Evolutionary conservation across 495 filamentous ascomycete species (phyloP), one percentile per base, ranked within the genome.

Genomic region (Xylaria nigripes): DNA sequence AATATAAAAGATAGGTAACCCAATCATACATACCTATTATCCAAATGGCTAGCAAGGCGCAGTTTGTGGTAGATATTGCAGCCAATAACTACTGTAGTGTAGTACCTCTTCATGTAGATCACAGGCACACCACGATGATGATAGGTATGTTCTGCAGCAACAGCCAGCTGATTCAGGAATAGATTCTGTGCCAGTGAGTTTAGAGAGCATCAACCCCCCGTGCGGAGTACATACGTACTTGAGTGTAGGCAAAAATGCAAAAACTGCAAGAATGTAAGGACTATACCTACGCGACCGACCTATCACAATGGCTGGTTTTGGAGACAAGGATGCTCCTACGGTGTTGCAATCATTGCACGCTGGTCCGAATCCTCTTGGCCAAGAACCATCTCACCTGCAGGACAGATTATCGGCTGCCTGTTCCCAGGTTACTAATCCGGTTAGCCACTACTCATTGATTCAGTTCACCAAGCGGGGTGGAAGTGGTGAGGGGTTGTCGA

Each of bases 41-140:
- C 41, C 29, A 21, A 16, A 29, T 47, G 19, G 43, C 51, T 34
- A 41, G 43, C 43, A 54, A 54, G 51, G 51, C 51, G 51, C 43
- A 54, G 43, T 41, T 40, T 8, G 16, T 30, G 43, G 43, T 36
- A 36, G 25, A 9, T 29, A 29, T 27, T 45, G 50, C 50, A 51
- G 21, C 32, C 27, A n/a, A 19, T 23, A 4, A 29, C 25, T 34
- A 40, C 36, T 40, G 5, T 40, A 40, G 22, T 38, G 51, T 34
- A 47, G 45, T 48, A 2, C 6, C n/a, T n/a, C n/a, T n/a, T n/a
- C n/a, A n/a, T n/a, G 25, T 29, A 29, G 25, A 9, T 29, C 9
- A 29, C 32, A 36, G 32, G 32, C 15, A 36, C 6, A 36, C n/a
- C n/a, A n/a, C n/a, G n/a, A n/a, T n/a, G n/a, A 36, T 36, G 6